Evolutionary conservation across 192 early-diverging fungal species (phyloP).

Genomic region (Spinellus fusiger): DNA sequence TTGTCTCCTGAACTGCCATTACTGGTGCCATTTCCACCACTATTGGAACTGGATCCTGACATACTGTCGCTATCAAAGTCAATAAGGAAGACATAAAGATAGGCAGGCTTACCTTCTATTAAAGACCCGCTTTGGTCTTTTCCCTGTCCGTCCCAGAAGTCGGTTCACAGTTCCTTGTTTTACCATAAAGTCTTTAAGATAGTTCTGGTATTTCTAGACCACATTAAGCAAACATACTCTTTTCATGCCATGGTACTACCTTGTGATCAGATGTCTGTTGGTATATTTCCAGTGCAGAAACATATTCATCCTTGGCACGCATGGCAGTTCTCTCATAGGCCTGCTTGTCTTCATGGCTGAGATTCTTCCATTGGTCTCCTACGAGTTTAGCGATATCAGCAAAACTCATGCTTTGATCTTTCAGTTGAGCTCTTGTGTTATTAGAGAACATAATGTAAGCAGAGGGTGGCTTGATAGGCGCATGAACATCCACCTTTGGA

Average conservation of each 20-base stretch:
- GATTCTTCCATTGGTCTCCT: constrained; percentile 35
- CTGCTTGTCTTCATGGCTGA: constrained; percentile 19
- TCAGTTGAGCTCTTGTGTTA: constrained; percentile 31
- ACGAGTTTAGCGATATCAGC: constrained; percentile 34
- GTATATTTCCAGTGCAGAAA: constrained; percentile 15
- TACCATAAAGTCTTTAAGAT: constrained; percentile 29
- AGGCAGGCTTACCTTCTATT: constrained; percentile 1
- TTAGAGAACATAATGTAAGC: constrained; percentile 42
- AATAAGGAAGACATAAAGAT: background rate
- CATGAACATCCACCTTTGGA: constrained; percentile 37
- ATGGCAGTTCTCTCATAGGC: constrained; percentile 23
- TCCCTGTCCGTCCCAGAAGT: constrained; percentile 8
- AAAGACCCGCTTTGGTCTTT: constrained; percentile 12
- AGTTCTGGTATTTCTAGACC: constrained; percentile 27
- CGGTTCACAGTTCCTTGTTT: constrained; percentile 25
- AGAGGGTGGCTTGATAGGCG: constrained; percentile 36
- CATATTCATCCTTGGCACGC: constrained; percentile 28
- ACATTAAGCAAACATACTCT: background rate
- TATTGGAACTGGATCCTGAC: no score
- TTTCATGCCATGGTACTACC: background rate
- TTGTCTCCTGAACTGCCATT: no score
- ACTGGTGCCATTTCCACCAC: no score
- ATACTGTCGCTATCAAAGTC: background rate
- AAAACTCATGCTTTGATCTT: constrained; percentile 29
- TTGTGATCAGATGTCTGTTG: constrained; percentile 25